Conservation (phyloP, 73 alveolate genomes). For the Tetrahymena thermophila region DNA sequence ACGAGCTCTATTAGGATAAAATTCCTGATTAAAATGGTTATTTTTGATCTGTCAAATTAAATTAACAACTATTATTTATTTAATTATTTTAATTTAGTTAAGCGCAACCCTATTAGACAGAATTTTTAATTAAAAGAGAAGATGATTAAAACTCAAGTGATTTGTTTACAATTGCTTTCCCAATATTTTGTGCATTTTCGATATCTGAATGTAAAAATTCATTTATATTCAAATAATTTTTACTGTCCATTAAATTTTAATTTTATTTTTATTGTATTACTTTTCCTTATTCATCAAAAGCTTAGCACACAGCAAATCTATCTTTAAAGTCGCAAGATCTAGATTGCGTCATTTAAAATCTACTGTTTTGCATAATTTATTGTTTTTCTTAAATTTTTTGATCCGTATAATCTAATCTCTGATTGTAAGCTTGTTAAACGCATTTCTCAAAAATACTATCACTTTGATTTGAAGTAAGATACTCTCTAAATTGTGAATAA, state of each 20-base stretch:
- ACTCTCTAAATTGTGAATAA: not conserved
- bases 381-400: not conserved
- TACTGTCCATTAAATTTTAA: not conserved
- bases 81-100: not conserved
- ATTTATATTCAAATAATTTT: not conserved
- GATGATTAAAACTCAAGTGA: too few relatives aligned
- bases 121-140: not conserved
- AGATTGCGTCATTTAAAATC: not conserved
- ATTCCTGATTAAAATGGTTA: not conserved
- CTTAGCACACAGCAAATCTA: not conserved
- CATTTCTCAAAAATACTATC: not conserved
- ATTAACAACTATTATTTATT: not conserved
- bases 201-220: not conserved
- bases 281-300: not conserved
- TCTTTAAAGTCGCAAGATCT: not conserved
- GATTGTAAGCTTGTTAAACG: not conserved
- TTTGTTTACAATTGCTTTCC: not conserved
- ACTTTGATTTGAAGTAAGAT: not conserved
- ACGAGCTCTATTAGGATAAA: not conserved
- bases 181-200: not conserved
- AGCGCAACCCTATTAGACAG: not conserved
- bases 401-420: not conserved
- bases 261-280: not conserved
- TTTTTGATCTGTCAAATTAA: not conserved
- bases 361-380: not conserved